phyloP scores from a whole-genome alignment of 495 filamentous ascomycete genomes.

The Halenospora varia region DNA sequence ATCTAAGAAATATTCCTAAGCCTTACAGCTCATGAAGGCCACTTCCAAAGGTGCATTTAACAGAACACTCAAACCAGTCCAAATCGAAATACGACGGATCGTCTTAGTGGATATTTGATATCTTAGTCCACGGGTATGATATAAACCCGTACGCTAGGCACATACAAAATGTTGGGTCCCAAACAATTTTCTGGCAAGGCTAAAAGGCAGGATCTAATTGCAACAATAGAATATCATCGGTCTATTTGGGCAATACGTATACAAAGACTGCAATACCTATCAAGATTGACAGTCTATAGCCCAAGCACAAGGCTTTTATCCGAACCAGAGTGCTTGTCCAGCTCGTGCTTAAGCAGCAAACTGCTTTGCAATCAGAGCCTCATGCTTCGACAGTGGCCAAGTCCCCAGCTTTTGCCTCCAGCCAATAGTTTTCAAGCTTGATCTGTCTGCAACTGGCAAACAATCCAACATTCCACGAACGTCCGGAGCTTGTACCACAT shows the following conservation, averaged over 20 bases:
- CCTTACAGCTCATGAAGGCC: background rate
- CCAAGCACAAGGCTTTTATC: background rate
- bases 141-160: background rate
- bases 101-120: no score
- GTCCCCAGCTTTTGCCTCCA: slow-evolving; percentile 18
- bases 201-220: background rate
- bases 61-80: background rate
- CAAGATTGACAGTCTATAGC: background rate
- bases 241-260: background rate
- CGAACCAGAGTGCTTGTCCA: background rate
- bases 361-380: background rate
- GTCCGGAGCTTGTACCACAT: slow-evolving; percentile 14
- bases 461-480: slow-evolving; percentile 16
- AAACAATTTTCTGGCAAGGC: background rate
- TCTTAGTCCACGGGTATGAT: no score
- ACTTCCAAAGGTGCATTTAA: background rate
- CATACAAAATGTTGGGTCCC: background rate
- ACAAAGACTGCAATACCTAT: background rate
- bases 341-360: background rate
- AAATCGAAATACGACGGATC: no score
- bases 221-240: background rate
- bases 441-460: slow-evolving; percentile 6
- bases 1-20: background rate
- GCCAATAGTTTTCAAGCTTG: slow-evolving; percentile 5
- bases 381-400: slow-evolving; percentile 12